These are phyloP conservation scores for Mycena crocata DNA, from an alignment of 768 basidiomycete species.

Conservation along the genomic window DNA sequence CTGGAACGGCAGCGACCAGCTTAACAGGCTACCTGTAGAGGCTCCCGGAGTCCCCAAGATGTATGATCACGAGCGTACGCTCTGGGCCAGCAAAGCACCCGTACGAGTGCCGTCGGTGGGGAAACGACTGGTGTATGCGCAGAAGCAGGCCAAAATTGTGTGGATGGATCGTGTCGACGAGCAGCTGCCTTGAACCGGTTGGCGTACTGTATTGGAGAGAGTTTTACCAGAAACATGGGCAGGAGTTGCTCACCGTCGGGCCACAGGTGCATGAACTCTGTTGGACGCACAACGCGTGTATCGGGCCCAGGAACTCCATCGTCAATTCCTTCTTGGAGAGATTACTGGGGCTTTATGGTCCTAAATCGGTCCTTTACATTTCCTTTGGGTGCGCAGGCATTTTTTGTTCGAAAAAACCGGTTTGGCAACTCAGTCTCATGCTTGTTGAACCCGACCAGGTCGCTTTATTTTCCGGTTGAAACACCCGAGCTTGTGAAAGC, in stretches of 20 bases:
- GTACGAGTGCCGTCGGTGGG: neutral
- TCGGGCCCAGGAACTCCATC: neutral
- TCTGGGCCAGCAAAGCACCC: neutral
- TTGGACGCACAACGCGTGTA: neutral
- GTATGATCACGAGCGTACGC: constrained; percentile 4
- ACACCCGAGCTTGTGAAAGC: constrained; percentile 1
- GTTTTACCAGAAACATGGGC: neutral
- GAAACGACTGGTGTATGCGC: neutral
- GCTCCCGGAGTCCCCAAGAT: neutral
- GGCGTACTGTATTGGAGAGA: constrained; percentile 5
- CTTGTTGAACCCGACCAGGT: neutral
- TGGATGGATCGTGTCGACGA: constrained; percentile 3
- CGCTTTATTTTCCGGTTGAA: neutral
- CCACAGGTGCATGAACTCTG: constrained; percentile 4
- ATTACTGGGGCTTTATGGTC: neutral
- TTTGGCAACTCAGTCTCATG: neutral
- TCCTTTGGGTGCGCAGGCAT: constrained; percentile 18
- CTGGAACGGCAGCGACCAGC: neutral
- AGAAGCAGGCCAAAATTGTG: constrained; percentile 1
- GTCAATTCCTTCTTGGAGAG: constrained; percentile 6
- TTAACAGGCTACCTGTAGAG: neutral
- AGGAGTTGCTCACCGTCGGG: constrained; percentile 18
- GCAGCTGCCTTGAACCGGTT: constrained; percentile 7
- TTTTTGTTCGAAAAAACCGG: too few relatives aligned
- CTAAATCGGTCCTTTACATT: constrained; percentile 21